phyloP scores from a whole-genome alignment of 192 early-diverging fungal species.

The Rhizophlyctis rosea region DNA sequence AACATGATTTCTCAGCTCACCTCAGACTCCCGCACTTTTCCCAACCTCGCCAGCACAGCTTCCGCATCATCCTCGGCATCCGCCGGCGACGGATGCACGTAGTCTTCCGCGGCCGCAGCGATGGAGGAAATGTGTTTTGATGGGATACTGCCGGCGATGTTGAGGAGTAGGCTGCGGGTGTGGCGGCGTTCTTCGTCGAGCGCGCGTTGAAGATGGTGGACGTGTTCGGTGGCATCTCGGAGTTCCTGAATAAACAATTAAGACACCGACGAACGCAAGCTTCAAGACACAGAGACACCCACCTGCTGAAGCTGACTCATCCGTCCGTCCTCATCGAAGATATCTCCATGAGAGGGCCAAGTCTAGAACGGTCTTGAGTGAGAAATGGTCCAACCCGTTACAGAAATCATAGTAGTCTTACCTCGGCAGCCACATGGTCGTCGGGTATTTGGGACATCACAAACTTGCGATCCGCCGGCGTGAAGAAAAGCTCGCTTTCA shows the following conservation, averaged over 20 bases:
- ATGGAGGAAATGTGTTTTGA: not conserved
- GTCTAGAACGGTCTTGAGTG: not conserved
- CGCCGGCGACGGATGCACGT: not conserved
- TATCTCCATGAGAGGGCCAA: not conserved
- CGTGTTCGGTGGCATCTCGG: constrained; percentile 13
- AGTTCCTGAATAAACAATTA: constrained; percentile 5
- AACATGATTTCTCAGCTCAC: not conserved
- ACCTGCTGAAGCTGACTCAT: not conserved
- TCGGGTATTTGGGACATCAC: too few species aligned
- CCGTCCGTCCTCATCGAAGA: not conserved
- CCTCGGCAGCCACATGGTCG: too few species aligned
- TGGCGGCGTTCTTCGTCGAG: constrained; percentile 12
- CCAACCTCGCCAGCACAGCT: not conserved
- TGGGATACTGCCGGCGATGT: not conserved
- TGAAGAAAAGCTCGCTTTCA: not conserved
- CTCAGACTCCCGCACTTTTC: not conserved
- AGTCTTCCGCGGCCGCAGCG: not conserved
- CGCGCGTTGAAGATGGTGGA: constrained; percentile 12
- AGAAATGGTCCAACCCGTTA: not conserved
- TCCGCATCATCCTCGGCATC: not conserved
- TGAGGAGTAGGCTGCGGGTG: not conserved
- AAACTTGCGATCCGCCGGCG: not conserved
- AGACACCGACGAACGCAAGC: not conserved
- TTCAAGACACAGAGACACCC: not conserved
- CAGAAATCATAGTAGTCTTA: too few species aligned